Percentiles rank a stretch among this genome's conserved stretches.
phyloP scores from a whole-genome alignment of 169 alveolate species.

The Cystoisospora suis region DNA sequence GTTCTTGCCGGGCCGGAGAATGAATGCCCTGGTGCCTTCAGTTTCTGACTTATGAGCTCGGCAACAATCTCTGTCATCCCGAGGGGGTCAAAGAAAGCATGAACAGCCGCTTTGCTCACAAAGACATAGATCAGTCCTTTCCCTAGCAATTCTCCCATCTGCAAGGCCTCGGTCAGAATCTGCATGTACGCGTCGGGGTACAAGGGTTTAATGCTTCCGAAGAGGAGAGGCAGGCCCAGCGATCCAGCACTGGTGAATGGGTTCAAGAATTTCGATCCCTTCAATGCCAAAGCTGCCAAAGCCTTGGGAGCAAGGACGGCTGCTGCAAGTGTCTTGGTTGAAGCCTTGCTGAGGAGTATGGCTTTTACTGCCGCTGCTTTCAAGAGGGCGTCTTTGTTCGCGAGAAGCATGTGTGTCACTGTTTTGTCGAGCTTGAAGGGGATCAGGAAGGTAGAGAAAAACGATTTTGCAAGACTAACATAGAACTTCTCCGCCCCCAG shows the following conservation, averaged over 20 bases:
- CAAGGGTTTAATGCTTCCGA: neutral
- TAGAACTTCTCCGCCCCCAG: neutral
- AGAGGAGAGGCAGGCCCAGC: neutral
- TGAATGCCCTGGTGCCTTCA: neutral
- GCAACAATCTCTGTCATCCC: conserved; percentile 15
- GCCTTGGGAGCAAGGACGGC: conserved; percentile 14
- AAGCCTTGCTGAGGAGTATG: neutral
- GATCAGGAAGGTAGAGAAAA: neutral
- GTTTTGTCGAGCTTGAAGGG: neutral
- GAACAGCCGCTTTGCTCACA: conserved; percentile 17
- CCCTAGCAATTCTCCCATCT: neutral
- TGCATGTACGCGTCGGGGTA: neutral
- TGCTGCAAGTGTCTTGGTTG: neutral
- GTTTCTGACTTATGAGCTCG: neutral
- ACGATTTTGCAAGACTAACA: neutral
- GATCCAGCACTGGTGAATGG: neutral
- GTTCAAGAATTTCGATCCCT: neutral
- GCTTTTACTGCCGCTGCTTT: conserved; percentile 15
- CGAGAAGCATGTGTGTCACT: neutral
- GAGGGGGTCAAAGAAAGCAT: neutral
- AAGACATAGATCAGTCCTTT: neutral
- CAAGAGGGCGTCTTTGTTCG: neutral
- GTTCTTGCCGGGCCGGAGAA: conserved; percentile 21
- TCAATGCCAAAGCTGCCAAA: neutral
- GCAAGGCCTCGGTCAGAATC: neutral